Base-by-base conservation (phyloP, 345 rosid species). In the Moricandia arvensis region DNA sequence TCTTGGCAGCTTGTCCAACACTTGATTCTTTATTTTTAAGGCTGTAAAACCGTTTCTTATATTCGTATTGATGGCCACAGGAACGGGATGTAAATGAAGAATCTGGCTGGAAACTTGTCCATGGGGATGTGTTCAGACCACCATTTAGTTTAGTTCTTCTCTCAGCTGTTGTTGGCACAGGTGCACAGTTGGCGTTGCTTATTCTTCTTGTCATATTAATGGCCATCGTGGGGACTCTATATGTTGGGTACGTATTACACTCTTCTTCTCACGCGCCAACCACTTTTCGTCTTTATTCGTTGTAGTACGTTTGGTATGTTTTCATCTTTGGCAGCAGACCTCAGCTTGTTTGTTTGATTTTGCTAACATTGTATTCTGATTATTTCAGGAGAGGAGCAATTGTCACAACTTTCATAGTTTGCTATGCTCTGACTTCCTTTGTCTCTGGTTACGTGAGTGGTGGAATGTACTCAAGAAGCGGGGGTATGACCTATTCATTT, bases 31-130 rank as follows among this genome's bases (percentile, higher is more conserved):
- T 38, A 15, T 63, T 66, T 55, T 12, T 15, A 26, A 66, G 26
- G 38, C 47, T 72, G 54, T 63, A 54, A 53, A 60, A 43, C 38
- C 34, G 59, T 41, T 75, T 76, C 65, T 81, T 69, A 66, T 68
- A 58, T 70, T 30, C 21, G 37, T 26, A 53, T 37, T 35, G 63
- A 59, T 62, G 58, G 66, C 35, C 26, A 8, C 87, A 93, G 98
- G 98, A 93, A 85, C 89, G 98, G 70, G 98, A 93, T 85, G 98
- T 89, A 68, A 90, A 90, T 75, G 98, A 93, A 83, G 98, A 93
- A 81, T 89, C 98, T 74, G 98, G 98, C 62, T 93, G 98, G 98
- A 93, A 93, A 82, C 95, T 93, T 82, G 98, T 93, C 69, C 98
- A 93, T 69, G 98, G 98, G 0, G 98, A 93, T 89, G 98, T 93